Base-by-base conservation (phyloP, 108 stramenopile genomes). In the Heterococcus sp. region DNA sequence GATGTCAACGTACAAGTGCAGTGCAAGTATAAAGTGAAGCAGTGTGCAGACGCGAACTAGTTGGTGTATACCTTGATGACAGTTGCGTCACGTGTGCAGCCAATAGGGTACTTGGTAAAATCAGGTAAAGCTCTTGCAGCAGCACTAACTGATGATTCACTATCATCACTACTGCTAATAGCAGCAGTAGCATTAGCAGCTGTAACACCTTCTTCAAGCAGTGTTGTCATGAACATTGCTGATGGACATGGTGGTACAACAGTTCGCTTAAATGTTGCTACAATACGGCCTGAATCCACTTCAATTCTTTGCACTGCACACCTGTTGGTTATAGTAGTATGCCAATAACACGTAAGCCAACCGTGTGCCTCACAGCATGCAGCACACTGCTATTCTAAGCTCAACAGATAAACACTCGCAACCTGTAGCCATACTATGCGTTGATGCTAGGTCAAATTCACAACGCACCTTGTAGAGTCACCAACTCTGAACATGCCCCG, bases 381-480 rank as follows among this genome's bases (percentile, higher is more conserved):
- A 28, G 0, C 0, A 27, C 1, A 0, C 1, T 28, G 0, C 30
- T 68, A 35, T 0, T 35, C 26, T 0, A 69, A 30, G 0, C 1
- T 1, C 1, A 27, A 32, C 29, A 0, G 1, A 0, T 28, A 31
- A 33, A 26, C n/a, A n/a, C 26, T 66, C n/a, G 4, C 2, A 0
- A 4, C 0, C 5, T n/a, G n/a, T n/a, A n/a, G n/a, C n/a, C n/a
- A n/a, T n/a, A n/a, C n/a, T 0, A 73, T 46, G 31, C 3, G 64
- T 5, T 14, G 8, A 72, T 33, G 14, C 2, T 31, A 0, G 33
- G 11, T 0, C 37, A 72, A 28, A 82, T 3, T 30, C 34, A 34
- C 26, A 21, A 83, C 79, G 11, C 86, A 86, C 38, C 86, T 77
- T 1, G 84, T 76, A 74, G 84, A 85, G 34, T 87, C 86, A 8